These are phyloP conservation scores for Syncephalastrum racemosum DNA, from an alignment of 371 early-diverging fungal species.

Conservation along the genomic window DNA sequence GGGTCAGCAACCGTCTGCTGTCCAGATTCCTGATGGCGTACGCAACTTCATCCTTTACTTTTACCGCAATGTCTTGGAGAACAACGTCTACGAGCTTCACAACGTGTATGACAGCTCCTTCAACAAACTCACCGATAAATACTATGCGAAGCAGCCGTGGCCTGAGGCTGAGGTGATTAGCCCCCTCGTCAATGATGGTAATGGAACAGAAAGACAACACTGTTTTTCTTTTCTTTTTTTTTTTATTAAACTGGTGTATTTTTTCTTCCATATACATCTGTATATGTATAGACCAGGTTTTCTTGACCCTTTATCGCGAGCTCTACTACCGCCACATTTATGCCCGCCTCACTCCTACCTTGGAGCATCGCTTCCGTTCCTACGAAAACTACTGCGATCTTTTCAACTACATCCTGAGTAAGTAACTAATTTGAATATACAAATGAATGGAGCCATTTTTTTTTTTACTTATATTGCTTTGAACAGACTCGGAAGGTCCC, in stretches of 20 bases:
- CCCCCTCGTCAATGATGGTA: constrained; percentile 85
- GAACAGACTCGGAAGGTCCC: constrained; percentile 74
- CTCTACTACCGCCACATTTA: constrained; percentile 96
- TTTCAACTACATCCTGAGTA: constrained; percentile 93
- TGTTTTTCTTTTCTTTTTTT: not conserved
- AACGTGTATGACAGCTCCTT: constrained; percentile 89
- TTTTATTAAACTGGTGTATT: not conserved
- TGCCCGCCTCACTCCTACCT: constrained; percentile 82
- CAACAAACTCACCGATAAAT: constrained; percentile 91
- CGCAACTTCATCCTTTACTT: constrained; percentile 83
- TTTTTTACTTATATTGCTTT: constrained; percentile 6
- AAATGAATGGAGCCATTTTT: not conserved
- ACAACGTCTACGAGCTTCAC: constrained; percentile 83
- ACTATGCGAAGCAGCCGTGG: constrained; percentile 88
- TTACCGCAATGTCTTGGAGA: constrained; percentile 75
- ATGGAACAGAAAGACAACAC: constrained; percentile 2
- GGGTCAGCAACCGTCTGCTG: constrained; percentile 46
- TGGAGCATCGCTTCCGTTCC: constrained; percentile 89
- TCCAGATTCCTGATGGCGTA: constrained; percentile 79
- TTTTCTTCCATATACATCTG: not conserved
- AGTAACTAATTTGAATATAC: constrained; percentile 30
- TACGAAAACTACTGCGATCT: constrained; percentile 95
- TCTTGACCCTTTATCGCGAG: constrained; percentile 93
- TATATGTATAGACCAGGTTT: constrained; percentile 69
- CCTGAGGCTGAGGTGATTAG: constrained; percentile 87